Evolutionary conservation across 2,329 filamentous ascomycete genomes (phyloP).

Genomic region (Periconia macrospinosa): DNA sequence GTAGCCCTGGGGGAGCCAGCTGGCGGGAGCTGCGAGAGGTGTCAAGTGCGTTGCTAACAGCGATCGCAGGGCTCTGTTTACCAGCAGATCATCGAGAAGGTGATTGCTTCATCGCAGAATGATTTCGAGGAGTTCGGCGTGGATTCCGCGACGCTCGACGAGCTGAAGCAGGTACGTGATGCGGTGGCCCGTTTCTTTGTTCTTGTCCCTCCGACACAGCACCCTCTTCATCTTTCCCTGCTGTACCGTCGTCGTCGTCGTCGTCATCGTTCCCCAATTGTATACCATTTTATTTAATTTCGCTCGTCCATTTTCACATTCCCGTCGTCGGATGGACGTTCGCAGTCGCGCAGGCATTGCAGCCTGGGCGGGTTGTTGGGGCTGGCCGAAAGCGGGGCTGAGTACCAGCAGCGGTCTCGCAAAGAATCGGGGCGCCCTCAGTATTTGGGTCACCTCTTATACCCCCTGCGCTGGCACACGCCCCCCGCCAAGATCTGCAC

Average conservation of each 20-base stretch:
- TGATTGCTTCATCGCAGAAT: slow-evolving; percentile 67
- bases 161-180: slow-evolving; percentile 79
- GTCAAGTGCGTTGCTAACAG: slow-evolving; percentile 31
- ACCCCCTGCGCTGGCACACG: slow-evolving; percentile 44
- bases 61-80: slow-evolving; percentile 71
- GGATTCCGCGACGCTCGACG: slow-evolving; percentile 81
- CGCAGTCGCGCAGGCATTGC: slow-evolving; percentile 22
- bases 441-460: slow-evolving; percentile 54
- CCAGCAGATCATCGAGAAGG: slow-evolving; percentile 83
- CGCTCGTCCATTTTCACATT: slow-evolving; percentile 2
- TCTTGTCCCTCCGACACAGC: slow-evolving; percentile 12
- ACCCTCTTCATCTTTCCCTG: slow-evolving; percentile 7
- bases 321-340: slow-evolving; percentile 14
- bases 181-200: slow-evolving; percentile 12
- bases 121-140: slow-evolving; percentile 98
- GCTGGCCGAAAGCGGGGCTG: slow-evolving; percentile 49
- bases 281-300: slow-evolving; percentile 9
- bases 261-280: slow-evolving; percentile 3
- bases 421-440: slow-evolving; percentile 40
- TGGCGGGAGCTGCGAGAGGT: slow-evolving; percentile 8
- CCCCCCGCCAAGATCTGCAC: slow-evolving; percentile 37
- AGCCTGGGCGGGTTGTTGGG: slow-evolving; percentile 30
- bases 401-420: slow-evolving; percentile 37
- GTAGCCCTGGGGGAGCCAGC: slow-evolving; percentile 23
- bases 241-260: slow-evolving; percentile 9